Evolutionary conservation across 495 filamentous ascomycete genomes (phyloP).

Genomic region (Penicillium malachiteum): DNA sequence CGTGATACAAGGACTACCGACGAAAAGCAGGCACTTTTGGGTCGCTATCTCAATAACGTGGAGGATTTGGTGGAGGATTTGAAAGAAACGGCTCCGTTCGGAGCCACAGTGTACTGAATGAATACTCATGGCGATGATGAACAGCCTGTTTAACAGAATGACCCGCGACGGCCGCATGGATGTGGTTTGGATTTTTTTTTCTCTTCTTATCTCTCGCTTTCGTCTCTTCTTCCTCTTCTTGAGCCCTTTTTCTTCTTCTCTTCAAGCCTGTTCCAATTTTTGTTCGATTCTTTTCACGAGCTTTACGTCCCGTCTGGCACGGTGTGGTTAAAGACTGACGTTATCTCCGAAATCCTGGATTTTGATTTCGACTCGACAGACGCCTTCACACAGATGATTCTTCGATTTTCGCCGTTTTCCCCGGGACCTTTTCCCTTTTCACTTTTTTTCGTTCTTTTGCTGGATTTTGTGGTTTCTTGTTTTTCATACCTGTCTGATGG

Average conservation of each 20-base stretch:
- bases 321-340: slow-evolving; percentile 25
- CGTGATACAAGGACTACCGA: slow-evolving; percentile 67
- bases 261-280: slow-evolving; percentile 6
- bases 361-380: slow-evolving; percentile 11
- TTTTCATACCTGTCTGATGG: slow-evolving; percentile 15
- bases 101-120: slow-evolving; percentile 43
- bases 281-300: slow-evolving; percentile 20
- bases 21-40: slow-evolving; percentile 83
- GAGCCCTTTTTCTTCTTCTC: not conserved
- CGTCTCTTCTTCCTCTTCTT: slow-evolving; percentile 10
- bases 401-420: not conserved
- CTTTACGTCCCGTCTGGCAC: slow-evolving; percentile 27
- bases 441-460: slow-evolving; percentile 12
- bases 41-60: slow-evolving; percentile 81
- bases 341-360: slow-evolving; percentile 7
- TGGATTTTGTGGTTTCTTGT: slow-evolving; percentile 5
- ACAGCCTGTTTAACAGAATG: slow-evolving; percentile 6
- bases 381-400: not conserved
- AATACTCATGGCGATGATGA: slow-evolving; percentile 14
- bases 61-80: slow-evolving; percentile 90
- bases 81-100: slow-evolving; percentile 65
- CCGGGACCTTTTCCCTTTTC: slow-evolving; percentile 10
- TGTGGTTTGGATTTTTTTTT: slow-evolving; percentile 19
- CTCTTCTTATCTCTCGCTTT: slow-evolving; percentile 12
- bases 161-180: slow-evolving; percentile 10